These are phyloP conservation scores for Colletotrichum limetticola DNA, from an alignment of 2,329 filamentous ascomycete genomes.

Conservation along the genomic window DNA sequence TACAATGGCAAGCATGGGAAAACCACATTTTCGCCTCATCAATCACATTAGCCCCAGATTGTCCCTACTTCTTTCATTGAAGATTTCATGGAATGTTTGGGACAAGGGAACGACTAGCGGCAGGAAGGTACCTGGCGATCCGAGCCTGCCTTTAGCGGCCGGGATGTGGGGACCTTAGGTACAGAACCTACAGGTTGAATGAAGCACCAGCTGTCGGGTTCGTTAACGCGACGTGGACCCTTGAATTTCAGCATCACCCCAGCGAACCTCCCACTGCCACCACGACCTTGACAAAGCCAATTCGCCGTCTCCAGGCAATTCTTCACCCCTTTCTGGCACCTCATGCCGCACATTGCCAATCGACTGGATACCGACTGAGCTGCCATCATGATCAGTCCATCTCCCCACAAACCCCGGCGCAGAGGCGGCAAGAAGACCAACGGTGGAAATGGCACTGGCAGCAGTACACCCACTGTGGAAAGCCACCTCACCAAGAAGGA, in stretches of 20 bases:
- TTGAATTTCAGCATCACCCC: slow-evolving; percentile 19
- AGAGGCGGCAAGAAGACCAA: slow-evolving; percentile 62
- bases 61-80: neutral
- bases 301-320: neutral
- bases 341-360: slow-evolving; percentile 14
- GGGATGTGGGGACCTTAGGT: slow-evolving; percentile 27
- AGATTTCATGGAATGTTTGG: neutral
- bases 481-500: slow-evolving; percentile 48
- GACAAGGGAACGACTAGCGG: neutral
- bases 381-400: slow-evolving; percentile 62
- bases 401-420: slow-evolving; percentile 70
- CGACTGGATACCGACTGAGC: slow-evolving; percentile 30
- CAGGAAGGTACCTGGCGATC: slow-evolving; percentile 15
- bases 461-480: slow-evolving; percentile 2
- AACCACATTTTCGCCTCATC: neutral
- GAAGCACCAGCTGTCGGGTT: neutral
- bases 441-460: slow-evolving; percentile 13
- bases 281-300: slow-evolving; percentile 15
- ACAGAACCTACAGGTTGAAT: neutral
- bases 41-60: neutral
- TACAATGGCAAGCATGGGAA: neutral
- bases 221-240: slow-evolving; percentile 33
- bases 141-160: slow-evolving; percentile 19
- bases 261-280: neutral
- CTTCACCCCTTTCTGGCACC: slow-evolving; percentile 3